Evolutionary conservation across 169 alveolate species (phyloP), one percentile per base, ranked within the genome.

Genomic region (Plasmodium coatneyi): DNA sequence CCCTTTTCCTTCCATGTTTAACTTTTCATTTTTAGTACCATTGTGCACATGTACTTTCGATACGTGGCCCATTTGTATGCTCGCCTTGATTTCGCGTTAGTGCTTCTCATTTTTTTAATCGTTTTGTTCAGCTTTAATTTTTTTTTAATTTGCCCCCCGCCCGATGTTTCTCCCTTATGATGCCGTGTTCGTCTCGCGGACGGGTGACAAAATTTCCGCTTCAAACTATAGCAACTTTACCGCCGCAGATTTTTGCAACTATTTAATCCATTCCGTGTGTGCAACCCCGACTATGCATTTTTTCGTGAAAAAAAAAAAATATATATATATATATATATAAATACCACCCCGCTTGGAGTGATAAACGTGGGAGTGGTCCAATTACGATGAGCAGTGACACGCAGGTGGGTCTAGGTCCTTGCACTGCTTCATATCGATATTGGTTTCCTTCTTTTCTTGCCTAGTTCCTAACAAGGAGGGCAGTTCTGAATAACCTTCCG

Each of bases 401-500:
- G 22, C 32, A 76, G 43, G n/a, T 76, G 43, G 49, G 46, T 43
- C 7, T 36, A 0, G n/a, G 49, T 12, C 3, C 14, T 41, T 41
- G 49, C 2, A 12, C 12, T 41, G 14, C 1, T 3, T 41, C 12
- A 41, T 12, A 41, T 41, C 7, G 19, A 5, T 56, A 25, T 32
- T 19, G 74, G 25, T n/a, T 60, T 16, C 10, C 28, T 19, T 19
- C 74, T 60, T n/a, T 60, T 43, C 2, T 52, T 9, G 66, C 3
- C n/a, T 1, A 6, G 16, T 80, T 54, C 43, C 41, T 79, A 87
- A 56, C 22, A 22, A 5, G 71, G 28, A 41, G 93, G 93, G 28
- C 87, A 78, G 19, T 79, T 80, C 41, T 22, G 34, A 60, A 87
- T 87, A 30, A 87, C 19, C 46, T 79, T 66, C 36, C 93, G 79